Percentiles rank a stretch among this genome's conserved stretches.
Evolutionary conservation across 306 rosid genomes (phyloP).

Genomic region (Cicer judaicum): DNA sequence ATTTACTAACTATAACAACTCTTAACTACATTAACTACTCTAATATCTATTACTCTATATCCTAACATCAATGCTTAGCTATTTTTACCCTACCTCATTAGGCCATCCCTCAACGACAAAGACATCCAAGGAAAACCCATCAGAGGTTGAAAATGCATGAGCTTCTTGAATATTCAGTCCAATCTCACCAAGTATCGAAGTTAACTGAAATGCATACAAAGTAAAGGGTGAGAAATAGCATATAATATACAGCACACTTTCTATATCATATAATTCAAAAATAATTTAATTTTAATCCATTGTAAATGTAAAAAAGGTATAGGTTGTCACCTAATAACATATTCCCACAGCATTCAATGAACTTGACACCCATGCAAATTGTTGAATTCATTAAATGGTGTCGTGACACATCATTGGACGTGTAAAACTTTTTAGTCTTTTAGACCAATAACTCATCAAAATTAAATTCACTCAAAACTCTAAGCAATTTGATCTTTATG

Average conservation of each 20-base stretch:
- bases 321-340: background rate
- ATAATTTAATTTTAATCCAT: conserved; percentile 11
- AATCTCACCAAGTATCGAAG: conserved; percentile 83
- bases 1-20: no score
- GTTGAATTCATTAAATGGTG: conserved; percentile 26
- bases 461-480: conserved; percentile 22
- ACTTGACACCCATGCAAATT: conserved; percentile 8
- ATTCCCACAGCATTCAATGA: background rate
- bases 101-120: conserved; percentile 97
- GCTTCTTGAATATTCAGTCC: conserved; percentile 99
- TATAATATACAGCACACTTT: conserved; percentile 23
- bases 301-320: background rate
- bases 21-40: no score
- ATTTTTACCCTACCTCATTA: conserved; percentile 68
- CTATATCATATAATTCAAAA: conserved; percentile 23
- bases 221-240: conserved; percentile 42
- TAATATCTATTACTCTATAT: no score
- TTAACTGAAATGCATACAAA: conserved; percentile 70
- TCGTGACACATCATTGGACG: background rate
- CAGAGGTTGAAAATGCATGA: conserved; percentile 94
- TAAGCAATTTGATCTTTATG: conserved; percentile 30
- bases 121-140: conserved; percentile 98
- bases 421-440: conserved; percentile 3
- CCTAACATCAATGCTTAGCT: conserved; percentile 36
- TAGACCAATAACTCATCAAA: conserved; percentile 2